Evolutionary conservation across 2,329 filamentous ascomycete genomes (phyloP).

Genomic region (Lecanicillium sp.): DNA sequence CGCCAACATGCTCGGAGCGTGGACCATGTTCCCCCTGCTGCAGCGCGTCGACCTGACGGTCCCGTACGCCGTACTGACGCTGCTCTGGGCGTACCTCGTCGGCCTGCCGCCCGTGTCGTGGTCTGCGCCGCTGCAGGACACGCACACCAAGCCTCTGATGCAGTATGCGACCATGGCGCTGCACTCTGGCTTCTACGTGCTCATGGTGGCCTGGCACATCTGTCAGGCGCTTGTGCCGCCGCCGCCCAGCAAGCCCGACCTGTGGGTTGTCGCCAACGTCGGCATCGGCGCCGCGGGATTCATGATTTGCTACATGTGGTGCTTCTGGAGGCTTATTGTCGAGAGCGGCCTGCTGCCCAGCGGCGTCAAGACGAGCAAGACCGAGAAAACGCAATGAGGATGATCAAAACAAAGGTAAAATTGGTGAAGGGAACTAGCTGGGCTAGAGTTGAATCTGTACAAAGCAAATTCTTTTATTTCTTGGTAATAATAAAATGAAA

Average conservation of each 20-base stretch:
- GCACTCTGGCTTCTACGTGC: constrained; percentile 69
- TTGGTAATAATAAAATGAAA: not conserved
- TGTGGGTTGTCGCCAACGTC: constrained; percentile 92
- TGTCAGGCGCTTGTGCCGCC: constrained; percentile 62
- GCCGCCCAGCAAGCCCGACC: constrained; percentile 74
- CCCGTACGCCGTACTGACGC: constrained; percentile 77
- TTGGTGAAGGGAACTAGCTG: not conserved
- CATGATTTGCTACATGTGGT: constrained; percentile 85
- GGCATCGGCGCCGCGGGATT: constrained; percentile 82
- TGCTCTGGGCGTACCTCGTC: constrained; percentile 87
- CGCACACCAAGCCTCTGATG: constrained; percentile 22
- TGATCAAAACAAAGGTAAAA: not conserved
- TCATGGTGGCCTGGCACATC: constrained; percentile 77
- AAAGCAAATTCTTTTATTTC: not conserved
- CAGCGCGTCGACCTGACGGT: constrained; percentile 75
- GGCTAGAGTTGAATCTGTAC: not conserved
- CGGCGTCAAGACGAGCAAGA: constrained; percentile 23
- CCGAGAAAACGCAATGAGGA: constrained; percentile 31
- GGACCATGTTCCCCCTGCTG: constrained; percentile 91
- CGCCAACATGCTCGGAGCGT: constrained; percentile 80
- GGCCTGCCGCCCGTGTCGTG: constrained; percentile 76
- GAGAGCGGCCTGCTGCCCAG: constrained; percentile 50
- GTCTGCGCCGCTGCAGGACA: constrained; percentile 57
- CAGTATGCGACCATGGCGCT: constrained; percentile 58
- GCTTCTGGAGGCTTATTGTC: constrained; percentile 60